Evolutionary conservation across 2,329 filamentous ascomycete species (phyloP).

Genomic region (Fusarium tricinctum): DNA sequence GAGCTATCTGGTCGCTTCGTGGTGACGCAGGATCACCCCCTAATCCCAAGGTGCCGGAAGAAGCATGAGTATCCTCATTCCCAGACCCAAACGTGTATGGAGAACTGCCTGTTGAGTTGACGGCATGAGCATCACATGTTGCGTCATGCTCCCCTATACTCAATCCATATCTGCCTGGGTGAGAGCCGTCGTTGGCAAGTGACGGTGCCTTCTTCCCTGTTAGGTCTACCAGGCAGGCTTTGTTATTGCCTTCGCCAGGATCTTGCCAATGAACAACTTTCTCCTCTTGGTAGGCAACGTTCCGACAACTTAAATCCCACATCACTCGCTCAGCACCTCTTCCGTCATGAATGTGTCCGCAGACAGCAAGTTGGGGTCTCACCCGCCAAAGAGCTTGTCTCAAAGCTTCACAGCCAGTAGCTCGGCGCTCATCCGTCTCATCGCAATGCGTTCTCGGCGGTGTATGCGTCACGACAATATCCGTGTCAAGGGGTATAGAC

Average conservation of each 20-base stretch:
- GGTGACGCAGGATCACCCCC: constrained; percentile 59
- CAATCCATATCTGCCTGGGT: constrained; percentile 33
- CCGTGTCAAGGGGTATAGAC: constrained; percentile 70
- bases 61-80: constrained; percentile 41
- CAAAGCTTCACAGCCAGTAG: constrained; percentile 72
- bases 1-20: constrained; percentile 58
- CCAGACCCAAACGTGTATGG: constrained; percentile 31
- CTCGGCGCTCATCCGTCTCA: constrained; percentile 55
- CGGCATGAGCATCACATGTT: neutral
- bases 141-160: constrained; percentile 14
- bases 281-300: constrained; percentile 62
- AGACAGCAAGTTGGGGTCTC: constrained; percentile 75
- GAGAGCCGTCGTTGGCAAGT: constrained; percentile 64
- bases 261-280: constrained; percentile 68
- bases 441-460: constrained; percentile 74
- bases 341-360: constrained; percentile 79
- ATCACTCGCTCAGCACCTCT: constrained; percentile 73
- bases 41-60: constrained; percentile 51
- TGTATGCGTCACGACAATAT: constrained; percentile 79
- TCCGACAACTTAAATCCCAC: constrained; percentile 66
- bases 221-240: constrained; percentile 74
- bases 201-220: constrained; percentile 60
- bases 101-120: constrained; percentile 1
- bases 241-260: constrained; percentile 66
- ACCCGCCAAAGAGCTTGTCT: constrained; percentile 70